Evolutionary conservation across 2,329 filamentous ascomycete genomes (phyloP), one percentile per base, ranked within the genome.

Genomic region (Dactylonectria estremocensis): DNA sequence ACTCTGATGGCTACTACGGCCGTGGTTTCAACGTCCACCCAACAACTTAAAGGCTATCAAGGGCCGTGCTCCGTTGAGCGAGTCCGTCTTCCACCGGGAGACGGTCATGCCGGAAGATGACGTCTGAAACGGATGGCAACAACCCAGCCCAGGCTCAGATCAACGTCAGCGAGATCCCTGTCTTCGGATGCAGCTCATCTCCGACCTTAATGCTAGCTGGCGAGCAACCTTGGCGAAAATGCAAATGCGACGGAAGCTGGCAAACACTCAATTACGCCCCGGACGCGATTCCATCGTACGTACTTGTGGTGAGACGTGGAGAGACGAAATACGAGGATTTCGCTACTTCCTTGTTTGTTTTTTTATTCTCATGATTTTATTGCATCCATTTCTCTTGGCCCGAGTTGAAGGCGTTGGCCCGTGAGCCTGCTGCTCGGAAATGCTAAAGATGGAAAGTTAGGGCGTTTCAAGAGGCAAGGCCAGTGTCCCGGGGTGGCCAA

Each of bases 161-260:
- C 71, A 71, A 75, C 72, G 72, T 74, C 73, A 73, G 72, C 73
- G 33, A 40, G 62, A 76, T 74, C 74, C 74, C 74, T 76, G 74
- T 65, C 53, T 22, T 64, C 62, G 56, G 60, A 64, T 69, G 71
- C 63, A 75, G 57, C 74, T 76, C 74, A 76, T 76, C 71, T 76
- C 74, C 74, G 74, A 22, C 48, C 49, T 72, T 59, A 73, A 76
- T 76, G 74, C 74, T 72, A 43, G 67, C 64, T 50, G 35, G 46
- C 50, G 50, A 7, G 60, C 61, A 43, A 61, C 33, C 28, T 28
- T 66, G 45, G 57, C 50, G 43, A 49, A 37, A 60, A 53, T 49
- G 28, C 48, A 48, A 56, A 61, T 33, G 16, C 28, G 31, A 31
- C 49, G 28, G n/a, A 35, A 52, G 18, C 49, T 18, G 49, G 49